Base-by-base conservation (phyloP, 176 grass and related monocot genomes). In the Pharus latifolius region DNA sequence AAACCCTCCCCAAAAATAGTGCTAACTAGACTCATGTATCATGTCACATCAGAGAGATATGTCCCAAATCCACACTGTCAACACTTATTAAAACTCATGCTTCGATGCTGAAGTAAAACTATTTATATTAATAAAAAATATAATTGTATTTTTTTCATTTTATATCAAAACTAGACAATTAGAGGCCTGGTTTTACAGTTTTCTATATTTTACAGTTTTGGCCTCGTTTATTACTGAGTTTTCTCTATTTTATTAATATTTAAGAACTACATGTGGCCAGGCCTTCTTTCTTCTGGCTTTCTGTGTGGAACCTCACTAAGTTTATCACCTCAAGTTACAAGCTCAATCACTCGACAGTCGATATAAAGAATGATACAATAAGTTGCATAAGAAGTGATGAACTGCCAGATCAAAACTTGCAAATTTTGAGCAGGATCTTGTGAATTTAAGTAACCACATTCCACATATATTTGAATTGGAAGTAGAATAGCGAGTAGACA, bases 391-490 rank as follows among this genome's bases (percentile, higher is more conserved):
- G 54, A 46, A 70, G 28, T 55, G 41, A 31, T 52, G 13, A 57
- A 76, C 35, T 2, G 35, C 2, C 5, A 59, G 17, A 32, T 73
- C 15, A 18, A 24, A 38, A 49, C 2, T 59, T 74, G 18, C 44
- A 84, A 9, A 34, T 29, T 53, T 70, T 52, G 26, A 46, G 75
- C 38, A 65, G 26, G 22, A 77, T 32, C 24, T 28, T 65, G 24
- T n/a, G 22, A 54, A 58, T 48, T 65, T 30, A 71, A 83, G 14
- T 50, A 65, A 56, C 25, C 74, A 2, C 50, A 78, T 42, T 61
- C 35, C 6, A 69, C 47, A 13, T 75, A 30, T 35, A 2, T 38
- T n/a, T 34, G 5, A 51, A 75, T 1, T 11, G 9, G 27, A 69
- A n/a, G 12, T 12, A 62, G 12, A 41, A 44, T 78, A 43, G 58